phyloP scores from a whole-genome alignment of 2,329 filamentous ascomycete genomes.

The Zasmidium angulare region DNA sequence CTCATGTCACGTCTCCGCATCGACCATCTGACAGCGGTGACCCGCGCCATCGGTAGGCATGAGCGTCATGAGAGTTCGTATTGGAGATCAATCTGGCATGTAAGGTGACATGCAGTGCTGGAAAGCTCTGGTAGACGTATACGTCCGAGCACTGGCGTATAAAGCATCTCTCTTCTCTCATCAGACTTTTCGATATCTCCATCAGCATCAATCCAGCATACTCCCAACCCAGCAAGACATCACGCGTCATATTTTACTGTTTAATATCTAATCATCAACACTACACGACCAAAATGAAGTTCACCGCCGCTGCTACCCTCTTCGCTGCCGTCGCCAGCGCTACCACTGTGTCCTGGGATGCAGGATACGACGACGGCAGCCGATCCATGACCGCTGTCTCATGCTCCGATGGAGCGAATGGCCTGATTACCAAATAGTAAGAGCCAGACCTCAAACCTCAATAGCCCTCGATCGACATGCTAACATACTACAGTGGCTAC shows the following conservation, averaged over 20 bases:
- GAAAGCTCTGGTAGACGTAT: background rate
- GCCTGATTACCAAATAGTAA: conserved; percentile 61
- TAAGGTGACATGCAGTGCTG: background rate
- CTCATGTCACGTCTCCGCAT: background rate
- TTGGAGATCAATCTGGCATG: background rate
- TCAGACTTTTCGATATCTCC: background rate
- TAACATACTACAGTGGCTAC: conserved; percentile 40
- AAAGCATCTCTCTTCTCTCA: background rate
- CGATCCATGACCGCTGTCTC: conserved; percentile 59
- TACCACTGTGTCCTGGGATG: conserved; percentile 62
- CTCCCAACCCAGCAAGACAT: background rate
- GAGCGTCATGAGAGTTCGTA: background rate
- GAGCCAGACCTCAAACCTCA: background rate
- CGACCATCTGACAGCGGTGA: background rate
- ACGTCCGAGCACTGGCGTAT: background rate
- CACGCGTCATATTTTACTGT: background rate
- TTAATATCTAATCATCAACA: conserved; percentile 4
- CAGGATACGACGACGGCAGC: conserved; percentile 63
- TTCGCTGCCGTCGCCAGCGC: conserved; percentile 26
- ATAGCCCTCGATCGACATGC: background rate
- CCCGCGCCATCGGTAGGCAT: background rate
- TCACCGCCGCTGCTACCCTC: conserved; percentile 43
- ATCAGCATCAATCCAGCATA: conserved; percentile 5
- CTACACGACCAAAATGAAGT: conserved; percentile 19
- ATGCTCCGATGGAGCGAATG: conserved; percentile 69